Evolutionary conservation across 2,329 filamentous ascomycete genomes (phyloP).

Genomic region (Arachnomyces sp.): DNA sequence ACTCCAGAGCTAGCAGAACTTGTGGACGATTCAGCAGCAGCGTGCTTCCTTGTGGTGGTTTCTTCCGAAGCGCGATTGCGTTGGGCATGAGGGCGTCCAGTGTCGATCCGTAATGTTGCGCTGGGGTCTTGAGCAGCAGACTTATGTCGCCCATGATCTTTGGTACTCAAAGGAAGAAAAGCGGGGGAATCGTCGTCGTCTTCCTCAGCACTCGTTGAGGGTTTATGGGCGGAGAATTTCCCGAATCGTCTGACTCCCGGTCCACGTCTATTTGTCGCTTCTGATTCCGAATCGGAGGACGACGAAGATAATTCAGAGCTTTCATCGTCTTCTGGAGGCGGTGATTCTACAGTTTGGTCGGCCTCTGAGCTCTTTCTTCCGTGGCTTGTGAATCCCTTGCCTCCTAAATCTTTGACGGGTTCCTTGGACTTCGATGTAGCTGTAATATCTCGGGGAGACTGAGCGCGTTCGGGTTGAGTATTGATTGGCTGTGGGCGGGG

Average conservation of each 20-base stretch:
- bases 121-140: slow-evolving; percentile 28
- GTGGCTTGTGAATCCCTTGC: slow-evolving; percentile 17
- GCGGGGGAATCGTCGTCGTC: slow-evolving; percentile 41
- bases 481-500: slow-evolving; percentile 25
- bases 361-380: slow-evolving; percentile 20
- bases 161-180: slow-evolving; percentile 35
- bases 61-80: slow-evolving; percentile 23
- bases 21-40: slow-evolving; percentile 23
- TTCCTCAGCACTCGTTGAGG: slow-evolving; percentile 26
- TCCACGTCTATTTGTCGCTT: slow-evolving; percentile 16
- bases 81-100: slow-evolving; percentile 19
- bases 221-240: slow-evolving; percentile 30
- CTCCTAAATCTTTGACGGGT: slow-evolving; percentile 15
- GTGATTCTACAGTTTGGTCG: slow-evolving; percentile 20
- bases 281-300: slow-evolving; percentile 25
- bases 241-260: slow-evolving; percentile 32
- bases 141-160: slow-evolving; percentile 13
- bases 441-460: slow-evolving; percentile 20
- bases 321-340: slow-evolving; percentile 26
- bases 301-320: slow-evolving; percentile 21
- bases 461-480: slow-evolving; percentile 16
- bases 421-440: slow-evolving; percentile 18
- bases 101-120: slow-evolving; percentile 34
- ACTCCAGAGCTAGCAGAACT: slow-evolving; percentile 33
- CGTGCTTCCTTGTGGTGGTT: slow-evolving; percentile 13